Evolutionary conservation across 495 filamentous ascomycete genomes (phyloP).

Genomic region (Penicillium dipodomyicola): DNA sequence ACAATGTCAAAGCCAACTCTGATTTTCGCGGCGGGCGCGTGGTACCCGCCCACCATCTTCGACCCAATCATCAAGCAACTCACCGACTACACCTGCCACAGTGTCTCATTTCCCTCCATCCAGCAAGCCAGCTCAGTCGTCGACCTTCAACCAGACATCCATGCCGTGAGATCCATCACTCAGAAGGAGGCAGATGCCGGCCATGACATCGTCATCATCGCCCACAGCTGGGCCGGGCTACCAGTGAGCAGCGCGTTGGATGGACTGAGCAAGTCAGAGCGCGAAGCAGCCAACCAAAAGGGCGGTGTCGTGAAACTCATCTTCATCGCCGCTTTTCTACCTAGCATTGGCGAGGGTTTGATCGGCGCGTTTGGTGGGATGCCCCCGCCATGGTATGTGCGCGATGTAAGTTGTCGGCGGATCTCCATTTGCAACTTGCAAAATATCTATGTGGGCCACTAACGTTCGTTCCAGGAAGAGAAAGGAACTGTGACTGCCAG

Average conservation of each 20-base stretch:
- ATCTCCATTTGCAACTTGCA: neutral
- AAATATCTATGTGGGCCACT: neutral
- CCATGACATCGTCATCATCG: conserved; percentile 37
- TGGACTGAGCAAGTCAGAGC: conserved; percentile 40
- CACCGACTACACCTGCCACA: conserved; percentile 25
- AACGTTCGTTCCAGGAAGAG: conserved; percentile 16
- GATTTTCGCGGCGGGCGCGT: conserved; percentile 38
- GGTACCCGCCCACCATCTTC: conserved; percentile 37
- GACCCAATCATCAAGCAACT: conserved; percentile 28
- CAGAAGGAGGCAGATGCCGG: conserved; percentile 28
- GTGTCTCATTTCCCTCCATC: conserved; percentile 35
- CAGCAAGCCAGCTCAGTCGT: conserved; percentile 25
- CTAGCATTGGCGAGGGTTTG: conserved; percentile 36
- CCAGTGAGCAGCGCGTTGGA: conserved; percentile 49
- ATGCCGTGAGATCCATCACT: conserved; percentile 26
- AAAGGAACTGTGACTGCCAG: conserved; percentile 29
- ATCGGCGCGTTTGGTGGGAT: conserved; percentile 36
- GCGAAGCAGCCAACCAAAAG: conserved; percentile 28
- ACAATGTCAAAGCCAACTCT: conserved; percentile 34
- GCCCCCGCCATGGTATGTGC: conserved; percentile 36
- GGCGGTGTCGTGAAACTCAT: conserved; percentile 47
- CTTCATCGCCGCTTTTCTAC: conserved; percentile 45
- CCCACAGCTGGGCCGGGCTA: conserved; percentile 51
- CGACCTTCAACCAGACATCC: conserved; percentile 35
- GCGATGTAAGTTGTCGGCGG: conserved; percentile 30